Evolutionary conservation across 106 monocot genomes (phyloP), one percentile per base, ranked within the genome.

Genomic region (Hemerocallis citrina): DNA sequence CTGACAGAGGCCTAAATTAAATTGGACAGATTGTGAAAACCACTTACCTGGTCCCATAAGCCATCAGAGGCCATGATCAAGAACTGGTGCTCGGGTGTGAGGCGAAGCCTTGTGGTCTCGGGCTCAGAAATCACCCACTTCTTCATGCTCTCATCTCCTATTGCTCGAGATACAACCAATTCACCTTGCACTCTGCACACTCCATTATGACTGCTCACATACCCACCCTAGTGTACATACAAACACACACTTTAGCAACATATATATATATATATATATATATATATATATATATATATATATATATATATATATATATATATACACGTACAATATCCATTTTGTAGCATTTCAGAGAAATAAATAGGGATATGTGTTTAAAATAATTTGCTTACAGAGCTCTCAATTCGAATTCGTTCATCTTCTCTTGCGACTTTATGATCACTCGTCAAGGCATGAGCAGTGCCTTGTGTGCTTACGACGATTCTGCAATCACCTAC

Each of bases 31-130:
- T 16, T 10, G 9, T 4, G 5, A 15, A 35, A 2, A 6, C 24
- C 17, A 34, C 48, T 7, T 63, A 89, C 89, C 81, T 76, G 85
- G 23, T 77, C 72, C 92, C 92, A 92, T 39, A 92, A 55, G 2
- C 92, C 92, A 71, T 92, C 92, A 47, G 86, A 80, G 3, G 92
- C 92, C 40, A 92, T 34, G 8, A 92, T 71, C 15, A 87, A 47
- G 28, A 84, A 92, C 19, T 75, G 70, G 28, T 63, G 73, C 5
- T 87, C 86, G 2, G 59, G 17, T n/a, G 68, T 81, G 6, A 92
- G 42, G 0, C 33, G 57, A 4, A 77, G 7, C 37, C 36, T 83
- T 20, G 14, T 61, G 5, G 45, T 83, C 23, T 84, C 92, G 1
- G 92, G 92, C 59, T 86, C 83, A 10, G 80, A 75, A 7, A 75